Percentiles rank a stretch among this genome's conserved stretches.
Evolutionary conservation across 2,329 filamentous ascomycete species (phyloP).

Genomic region (Fusarium kyushuense): DNA sequence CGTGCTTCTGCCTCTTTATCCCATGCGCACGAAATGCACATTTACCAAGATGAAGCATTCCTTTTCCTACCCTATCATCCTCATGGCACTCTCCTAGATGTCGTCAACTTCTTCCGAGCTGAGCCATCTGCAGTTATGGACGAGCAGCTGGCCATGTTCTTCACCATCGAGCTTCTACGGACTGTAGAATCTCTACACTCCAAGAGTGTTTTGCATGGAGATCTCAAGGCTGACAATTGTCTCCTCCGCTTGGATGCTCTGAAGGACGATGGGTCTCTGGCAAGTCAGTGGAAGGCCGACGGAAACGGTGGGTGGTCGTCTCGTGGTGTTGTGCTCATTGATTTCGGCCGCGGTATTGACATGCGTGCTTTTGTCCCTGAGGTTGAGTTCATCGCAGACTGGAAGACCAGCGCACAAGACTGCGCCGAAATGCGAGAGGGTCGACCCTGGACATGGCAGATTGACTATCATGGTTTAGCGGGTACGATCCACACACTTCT

Average conservation of each 20-base stretch:
- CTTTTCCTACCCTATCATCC: constrained; percentile 88
- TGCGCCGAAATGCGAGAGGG: constrained; percentile 96
- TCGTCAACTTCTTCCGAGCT: constrained; percentile 86
- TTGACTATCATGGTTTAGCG: constrained; percentile 94
- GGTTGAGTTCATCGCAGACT: constrained; percentile 91
- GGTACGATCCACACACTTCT: constrained; percentile 89
- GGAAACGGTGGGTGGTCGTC: constrained; percentile 82
- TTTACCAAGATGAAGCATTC: constrained; percentile 91
- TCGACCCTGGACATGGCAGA: constrained; percentile 96
- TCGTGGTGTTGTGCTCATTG: constrained; percentile 88
- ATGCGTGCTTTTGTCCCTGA: constrained; percentile 83
- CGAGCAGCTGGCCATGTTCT: constrained; percentile 94
- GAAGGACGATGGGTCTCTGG: constrained; percentile 61
- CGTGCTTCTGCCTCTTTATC: constrained; percentile 83
- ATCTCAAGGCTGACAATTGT: constrained; percentile 96
- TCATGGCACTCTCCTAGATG: constrained; percentile 93
- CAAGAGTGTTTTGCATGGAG: constrained; percentile 86
- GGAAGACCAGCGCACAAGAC: constrained; percentile 88
- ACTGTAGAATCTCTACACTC: constrained; percentile 88
- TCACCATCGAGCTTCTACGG: constrained; percentile 89
- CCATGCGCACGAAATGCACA: constrained; percentile 87
- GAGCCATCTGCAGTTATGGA: constrained; percentile 84
- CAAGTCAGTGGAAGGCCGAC: constrained; percentile 75
- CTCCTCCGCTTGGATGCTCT: constrained; percentile 80
- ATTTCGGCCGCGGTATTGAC: constrained; percentile 95